Base-by-base conservation (phyloP, 2,329 filamentous ascomycete species). In the Sordariomycetes sp. region DNA sequence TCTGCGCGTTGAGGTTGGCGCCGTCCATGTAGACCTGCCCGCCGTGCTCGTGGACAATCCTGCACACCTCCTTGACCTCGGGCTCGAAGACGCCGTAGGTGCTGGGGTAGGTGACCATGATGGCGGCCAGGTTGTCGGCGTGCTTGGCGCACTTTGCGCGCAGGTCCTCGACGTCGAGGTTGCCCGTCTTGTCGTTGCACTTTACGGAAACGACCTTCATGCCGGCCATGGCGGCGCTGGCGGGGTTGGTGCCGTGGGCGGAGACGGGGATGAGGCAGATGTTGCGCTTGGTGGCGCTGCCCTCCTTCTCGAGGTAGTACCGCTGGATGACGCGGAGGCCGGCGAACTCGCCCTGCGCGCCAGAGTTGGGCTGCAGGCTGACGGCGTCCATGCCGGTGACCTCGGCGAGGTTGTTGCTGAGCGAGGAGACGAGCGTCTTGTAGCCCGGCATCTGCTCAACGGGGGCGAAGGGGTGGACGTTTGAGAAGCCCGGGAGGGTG, bases 1-100 rank as follows among this genome's bases (percentile, higher is more conserved):
- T 96, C 72, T 97, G 92, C n/a, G 92, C 92, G 68, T 96, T 97
- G 90, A 96, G 94, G 75, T 97, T 97, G 62, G 92, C 92, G 54
- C 92, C 92, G 68, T 97, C 92, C 92, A 97, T 96, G 76, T 96
- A 97, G 15, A 97, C 92, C 68, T 95, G 90, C 10, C 92, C 92
- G 56, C 92, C 92, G 67, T 95, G 76, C 62, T 87, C 72, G 73
- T 97, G 92, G 20, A 97, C 90, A 32, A 95, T 76, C 57, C 90
- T 76, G 71, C 90, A 96, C 17, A 86, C 90, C 67, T 87, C 82
- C 75, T 90, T 94, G 69, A 96, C 82, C 62, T 85, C 80, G 2
- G 91, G 91, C 76, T 97, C 92, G 67, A 95, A 97, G 35, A 97
- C 89, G 68, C 92, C 92, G 63, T 87, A 97, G 0, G 92, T 97